Evolutionary conservation across 495 filamentous ascomycete genomes (phyloP).

Genomic region (Xylaria scruposa): DNA sequence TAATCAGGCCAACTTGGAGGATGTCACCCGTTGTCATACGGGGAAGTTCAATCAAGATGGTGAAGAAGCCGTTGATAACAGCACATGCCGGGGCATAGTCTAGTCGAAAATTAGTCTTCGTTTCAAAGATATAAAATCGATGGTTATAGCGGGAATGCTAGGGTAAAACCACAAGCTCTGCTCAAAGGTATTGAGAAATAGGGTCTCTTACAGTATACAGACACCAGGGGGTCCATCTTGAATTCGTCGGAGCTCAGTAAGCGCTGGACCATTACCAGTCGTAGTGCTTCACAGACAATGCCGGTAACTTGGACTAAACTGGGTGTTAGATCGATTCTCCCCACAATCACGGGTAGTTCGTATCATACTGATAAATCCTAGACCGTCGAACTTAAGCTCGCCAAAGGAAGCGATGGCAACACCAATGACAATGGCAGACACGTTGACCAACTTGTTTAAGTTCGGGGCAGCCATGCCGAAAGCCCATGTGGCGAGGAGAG

Average conservation of each 20-base stretch:
- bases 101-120: constrained; percentile 7
- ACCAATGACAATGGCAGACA: constrained; percentile 84
- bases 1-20: constrained; percentile 71
- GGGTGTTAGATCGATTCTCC: constrained; percentile 8
- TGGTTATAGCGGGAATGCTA: neutral
- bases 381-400: constrained; percentile 86
- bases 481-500: constrained; percentile 80
- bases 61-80: constrained; percentile 79
- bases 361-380: constrained; percentile 75
- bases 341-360: constrained; percentile 29
- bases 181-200: too few relatives aligned
- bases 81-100: constrained; percentile 89
- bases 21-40: constrained; percentile 71
- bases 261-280: constrained; percentile 87
- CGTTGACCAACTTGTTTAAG: constrained; percentile 79
- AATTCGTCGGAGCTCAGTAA: constrained; percentile 84
- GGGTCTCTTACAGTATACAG: constrained; percentile 72
- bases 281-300: constrained; percentile 84
- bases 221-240: constrained; percentile 96
- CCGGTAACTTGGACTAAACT: constrained; percentile 71
- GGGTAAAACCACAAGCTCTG: neutral
- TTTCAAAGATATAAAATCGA: neutral
- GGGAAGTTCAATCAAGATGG: constrained; percentile 77
- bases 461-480: constrained; percentile 77
- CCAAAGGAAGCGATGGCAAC: constrained; percentile 86